Evolutionary conservation across 1,139 yeast genomes (phyloP), one percentile per base, ranked within the genome.

Genomic region (Arxiozyma slooffiae): DNA sequence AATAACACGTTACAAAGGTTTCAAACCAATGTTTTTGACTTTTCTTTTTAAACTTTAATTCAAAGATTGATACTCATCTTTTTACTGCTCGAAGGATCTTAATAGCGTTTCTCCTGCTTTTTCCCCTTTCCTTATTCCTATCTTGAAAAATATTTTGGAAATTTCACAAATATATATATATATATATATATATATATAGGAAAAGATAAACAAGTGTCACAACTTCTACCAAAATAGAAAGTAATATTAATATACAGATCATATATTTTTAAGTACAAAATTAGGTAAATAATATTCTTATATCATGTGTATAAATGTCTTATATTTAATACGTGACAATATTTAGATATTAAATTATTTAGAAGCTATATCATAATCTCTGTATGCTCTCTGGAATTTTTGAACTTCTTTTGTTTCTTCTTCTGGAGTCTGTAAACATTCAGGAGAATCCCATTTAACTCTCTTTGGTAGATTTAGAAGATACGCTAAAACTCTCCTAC

Each of bases 401-500:
- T 76, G 79, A 48, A 83, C 79, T 51, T 86, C 94, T n/a, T 67
- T 61, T 14, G 73, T 69, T 60, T 86, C 95, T 54, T 77, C 76
- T 30, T 70, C 69, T 50, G 70, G 69, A 0, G 83, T 71, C 60
- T 85, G 90, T 50, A 70, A 70, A 59, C 95, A 85, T 4, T 48
- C 50, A 9, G 58, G 57, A 50, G 79, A 78, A 52, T 81, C 83
- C 96, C 95, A 87, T 53, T 78, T 78, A 0, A 78, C 68, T 56
- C 95, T 70, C 53, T 80, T 81, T 1, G 83, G 82, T 22, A 78
- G 68, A 47, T 74, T 76, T 49, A 86, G 63, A 6, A 82, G 65
- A 56, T 72, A 74, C 0, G 95, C 88, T 40, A 85, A 60, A 1
- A 84, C 89, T 58, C 89, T 73, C 62, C 96, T 72, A 0, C 95